Base-by-base conservation (phyloP, 176 grass and related monocot genomes). In the Eragrostis curvula region DNA sequence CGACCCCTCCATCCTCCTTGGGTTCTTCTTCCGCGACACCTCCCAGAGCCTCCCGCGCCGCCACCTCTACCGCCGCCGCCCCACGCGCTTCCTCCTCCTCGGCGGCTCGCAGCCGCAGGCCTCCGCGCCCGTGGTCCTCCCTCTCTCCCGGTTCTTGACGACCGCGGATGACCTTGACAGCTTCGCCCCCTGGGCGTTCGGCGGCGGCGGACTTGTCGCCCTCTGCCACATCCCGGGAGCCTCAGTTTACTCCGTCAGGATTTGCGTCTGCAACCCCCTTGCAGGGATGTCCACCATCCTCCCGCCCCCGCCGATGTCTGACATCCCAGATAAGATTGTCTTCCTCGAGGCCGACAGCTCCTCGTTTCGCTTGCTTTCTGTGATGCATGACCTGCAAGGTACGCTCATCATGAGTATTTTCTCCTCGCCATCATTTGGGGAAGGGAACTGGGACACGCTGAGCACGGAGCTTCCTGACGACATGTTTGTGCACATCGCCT, bases 231-330 rank as follows among this genome's bases (percentile, higher is more conserved):
- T 25, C 23, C 47, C 5, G 47, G n/a, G 57, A 11, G 42, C 2
- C 60, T 75, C 28, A 36, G 3, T 4, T 16, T 59, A 16, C 32
- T 2, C 47, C 10, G 16, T 12, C 21, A 11, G 14, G 81, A 44
- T 83, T 70, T 83, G 81, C 57, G 70, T 83, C 70, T 74, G 70
- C 70, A 61, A 83, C 46, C 81, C 70, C 32, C 12, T 83, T 45
- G 70, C 70, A 6, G 46, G 70, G 46, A 83, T 59, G 29, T 74
- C 70, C 30, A 53, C 70, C n/a, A 25, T 83, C n/a, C 81, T 83
- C 16, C 59, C 81, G 3, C 10, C 70, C 39, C 71, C 74, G 29
- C 29, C 81, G 13, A 24, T 12, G 0, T 50, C 24, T 4, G 32
- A 36, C 21, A 20, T 55, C n/a, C 71, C 71, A 3, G 81, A 75